Conservation (phyloP, 176 grass and related monocot genomes). For the Secale cereale region DNA sequence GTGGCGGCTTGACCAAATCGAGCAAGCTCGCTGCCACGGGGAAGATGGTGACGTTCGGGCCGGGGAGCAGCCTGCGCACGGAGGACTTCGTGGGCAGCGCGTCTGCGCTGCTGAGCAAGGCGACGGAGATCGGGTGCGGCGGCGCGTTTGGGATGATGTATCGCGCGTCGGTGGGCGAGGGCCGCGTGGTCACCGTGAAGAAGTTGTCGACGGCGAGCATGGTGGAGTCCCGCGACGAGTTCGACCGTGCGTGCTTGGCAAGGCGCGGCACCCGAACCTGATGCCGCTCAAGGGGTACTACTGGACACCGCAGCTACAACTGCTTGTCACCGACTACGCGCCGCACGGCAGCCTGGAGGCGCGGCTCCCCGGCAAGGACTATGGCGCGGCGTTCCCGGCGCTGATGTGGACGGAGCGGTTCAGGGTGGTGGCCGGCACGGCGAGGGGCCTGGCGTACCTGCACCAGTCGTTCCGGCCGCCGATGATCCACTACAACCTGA, state of each 20-base stretch:
- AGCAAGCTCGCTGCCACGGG: conserved; percentile 51
- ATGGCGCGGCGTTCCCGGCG: neutral
- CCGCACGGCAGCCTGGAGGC: conserved; percentile 74
- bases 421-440: conserved; percentile 61
- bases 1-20: too few relatives aligned
- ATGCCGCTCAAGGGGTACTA: conserved; percentile 86
- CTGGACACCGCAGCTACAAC: conserved; percentile 86
- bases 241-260: conserved; percentile 79
- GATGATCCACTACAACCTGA: conserved; percentile 88
- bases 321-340: conserved; percentile 71
- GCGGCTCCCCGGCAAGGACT: conserved; percentile 44
- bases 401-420: conserved; percentile 79
- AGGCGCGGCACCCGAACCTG: conserved; percentile 76
- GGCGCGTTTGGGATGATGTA: conserved; percentile 73
- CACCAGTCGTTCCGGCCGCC: conserved; percentile 87
- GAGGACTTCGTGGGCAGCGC: conserved; percentile 71
- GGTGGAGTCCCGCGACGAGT: conserved; percentile 75
- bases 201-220: conserved; percentile 56
- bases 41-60: conserved; percentile 78
- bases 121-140: conserved; percentile 59
- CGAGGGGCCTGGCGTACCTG: conserved; percentile 64
- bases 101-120: conserved; percentile 65
- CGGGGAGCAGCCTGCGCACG: conserved; percentile 47
- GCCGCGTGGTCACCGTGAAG: conserved; percentile 53
- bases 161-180: conserved; percentile 44